A percentile compares a stretch with the other conserved stretches of the same genome.
Evolutionary conservation across 1,284 basidiomycete genomes (phyloP).

Genomic region (Exobasidium rhododendri): DNA sequence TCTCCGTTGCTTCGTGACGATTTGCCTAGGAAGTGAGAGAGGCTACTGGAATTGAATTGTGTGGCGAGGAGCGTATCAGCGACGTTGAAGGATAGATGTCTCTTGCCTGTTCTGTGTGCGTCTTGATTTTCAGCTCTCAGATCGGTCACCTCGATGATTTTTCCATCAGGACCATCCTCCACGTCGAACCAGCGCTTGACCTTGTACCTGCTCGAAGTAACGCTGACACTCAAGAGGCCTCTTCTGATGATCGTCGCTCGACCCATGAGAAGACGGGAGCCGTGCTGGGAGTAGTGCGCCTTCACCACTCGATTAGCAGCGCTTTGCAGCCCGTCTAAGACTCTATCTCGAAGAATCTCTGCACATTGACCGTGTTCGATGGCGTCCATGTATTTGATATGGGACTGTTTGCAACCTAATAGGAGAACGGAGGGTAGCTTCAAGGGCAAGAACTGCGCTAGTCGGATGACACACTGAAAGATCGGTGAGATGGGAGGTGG

Average conservation of each 20-base stretch:
- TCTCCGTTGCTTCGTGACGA: too few species aligned
- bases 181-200: slow-evolving; percentile 19
- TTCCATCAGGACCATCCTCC: slow-evolving; percentile 18
- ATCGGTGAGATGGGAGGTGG: too few species aligned
- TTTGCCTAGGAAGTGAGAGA: too few species aligned
- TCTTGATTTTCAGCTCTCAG: too few species aligned
- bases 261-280: slow-evolving; percentile 23
- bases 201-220: slow-evolving; percentile 15
- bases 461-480: slow-evolving; percentile 21
- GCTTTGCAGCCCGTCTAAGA: slow-evolving; percentile 19
- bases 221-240: slow-evolving; percentile 19
- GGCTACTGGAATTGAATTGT: too few species aligned
- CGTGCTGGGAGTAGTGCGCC: slow-evolving; percentile 18
- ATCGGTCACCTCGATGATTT: slow-evolving; percentile 18
- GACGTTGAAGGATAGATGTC: too few species aligned
- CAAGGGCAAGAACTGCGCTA: slow-evolving; percentile 23
- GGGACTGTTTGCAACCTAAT: slow-evolving; percentile 17
- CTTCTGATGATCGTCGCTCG: slow-evolving; percentile 19
- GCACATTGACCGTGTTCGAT: slow-evolving; percentile 7
- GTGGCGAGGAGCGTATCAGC: too few species aligned
- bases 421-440: slow-evolving; percentile 22
- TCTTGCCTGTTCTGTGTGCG: too few species aligned
- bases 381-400: slow-evolving; percentile 22
- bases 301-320: slow-evolving; percentile 20
- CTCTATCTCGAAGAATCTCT: slow-evolving; percentile 18